Conservation (phyloP, 2,329 filamentous ascomycete species). For the Malbranchea cinnamomea region DNA sequence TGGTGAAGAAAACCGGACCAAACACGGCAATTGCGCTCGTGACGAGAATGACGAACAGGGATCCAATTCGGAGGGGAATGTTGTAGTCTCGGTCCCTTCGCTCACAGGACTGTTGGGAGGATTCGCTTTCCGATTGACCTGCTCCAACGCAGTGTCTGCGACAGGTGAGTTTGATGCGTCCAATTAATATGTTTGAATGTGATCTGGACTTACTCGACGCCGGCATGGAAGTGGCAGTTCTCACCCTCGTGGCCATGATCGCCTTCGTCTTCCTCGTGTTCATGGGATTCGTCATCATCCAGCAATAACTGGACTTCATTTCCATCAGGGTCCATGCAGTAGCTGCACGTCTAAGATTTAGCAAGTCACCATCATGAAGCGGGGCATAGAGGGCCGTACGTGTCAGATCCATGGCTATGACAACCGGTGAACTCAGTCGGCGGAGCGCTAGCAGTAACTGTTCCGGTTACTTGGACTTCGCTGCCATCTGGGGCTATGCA, state of each 20-base stretch:
- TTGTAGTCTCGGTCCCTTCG: constrained; percentile 45
- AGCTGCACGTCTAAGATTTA: constrained; percentile 28
- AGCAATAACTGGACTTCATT: constrained; percentile 44
- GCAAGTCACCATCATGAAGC: background rate
- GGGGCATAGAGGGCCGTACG: constrained; percentile 30
- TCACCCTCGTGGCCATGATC: constrained; percentile 15
- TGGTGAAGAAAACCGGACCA: constrained; percentile 47
- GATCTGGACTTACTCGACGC: constrained; percentile 46
- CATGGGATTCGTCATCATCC: constrained; percentile 18
- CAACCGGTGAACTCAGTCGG: constrained; percentile 51
- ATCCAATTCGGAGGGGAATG: constrained; percentile 51
- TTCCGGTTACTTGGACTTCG: constrained; percentile 24
- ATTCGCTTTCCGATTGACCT: constrained; percentile 25
- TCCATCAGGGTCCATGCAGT: constrained; percentile 45
- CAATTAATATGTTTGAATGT: background rate
- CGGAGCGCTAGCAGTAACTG: constrained; percentile 39
- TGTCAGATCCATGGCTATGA: constrained; percentile 44
- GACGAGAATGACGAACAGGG: constrained; percentile 55
- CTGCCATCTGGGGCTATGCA: constrained; percentile 22
- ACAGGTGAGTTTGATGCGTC: background rate
- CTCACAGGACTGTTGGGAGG: constrained; percentile 29
- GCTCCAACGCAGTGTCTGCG: constrained; percentile 39
- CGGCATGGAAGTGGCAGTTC: constrained; percentile 60
- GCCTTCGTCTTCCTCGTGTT: constrained; percentile 18
- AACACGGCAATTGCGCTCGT: constrained; percentile 58